Base-by-base conservation (phyloP, 2,329 filamentous ascomycete species). In the Cladosporium velox region DNA sequence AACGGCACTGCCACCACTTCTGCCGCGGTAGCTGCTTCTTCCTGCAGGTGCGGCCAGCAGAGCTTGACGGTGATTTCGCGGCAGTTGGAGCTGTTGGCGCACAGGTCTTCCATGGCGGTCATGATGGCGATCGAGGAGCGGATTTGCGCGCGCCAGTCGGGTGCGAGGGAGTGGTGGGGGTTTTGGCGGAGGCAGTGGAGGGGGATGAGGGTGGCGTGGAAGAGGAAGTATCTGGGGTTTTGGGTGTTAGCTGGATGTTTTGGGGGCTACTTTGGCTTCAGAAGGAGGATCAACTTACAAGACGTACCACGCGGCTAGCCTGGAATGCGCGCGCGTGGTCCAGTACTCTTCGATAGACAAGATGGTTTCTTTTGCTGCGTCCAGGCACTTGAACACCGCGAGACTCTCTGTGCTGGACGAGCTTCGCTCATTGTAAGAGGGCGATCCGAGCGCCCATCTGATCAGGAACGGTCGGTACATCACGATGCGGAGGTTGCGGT, bases 101-200 rank as follows among this genome's bases (percentile, higher is more conserved):
- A 55, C 4, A 64, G 51, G 7, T 55, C 51, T 21, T 47, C 32
- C 61, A 64, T 64, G 51, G 61, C 61, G 15, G 41, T 52, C 61
- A 64, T 64, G 49, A 64, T 57, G 18, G 61, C 24, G 5, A 64
- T 26, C 1, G 61, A 64, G 2, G 61, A 41, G 18, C 61, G 61
- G 35, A 64, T 64, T 24, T 64, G 61, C 18, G 61, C n/a, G 51
- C 61, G 61, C 61, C 61, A 64, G 24, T 64, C 61, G 26, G 49
- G 51, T 0, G 61, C 49, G 61, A 64, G 61, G 11, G 61, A 57
- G 51, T 64, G 49, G 2, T 34, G 26, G 8, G 61, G 61, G 24
- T 57, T 64, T 64, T 64, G 61, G 51, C 61, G 61, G 0, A 64
- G 51, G 51, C 61, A 64, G 51, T 64, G 61, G 18, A 64, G 61